Evolutionary conservation across 768 basidiomycete species (phyloP), one percentile per base, ranked within the genome.

Genomic region (Russula lepida): DNA sequence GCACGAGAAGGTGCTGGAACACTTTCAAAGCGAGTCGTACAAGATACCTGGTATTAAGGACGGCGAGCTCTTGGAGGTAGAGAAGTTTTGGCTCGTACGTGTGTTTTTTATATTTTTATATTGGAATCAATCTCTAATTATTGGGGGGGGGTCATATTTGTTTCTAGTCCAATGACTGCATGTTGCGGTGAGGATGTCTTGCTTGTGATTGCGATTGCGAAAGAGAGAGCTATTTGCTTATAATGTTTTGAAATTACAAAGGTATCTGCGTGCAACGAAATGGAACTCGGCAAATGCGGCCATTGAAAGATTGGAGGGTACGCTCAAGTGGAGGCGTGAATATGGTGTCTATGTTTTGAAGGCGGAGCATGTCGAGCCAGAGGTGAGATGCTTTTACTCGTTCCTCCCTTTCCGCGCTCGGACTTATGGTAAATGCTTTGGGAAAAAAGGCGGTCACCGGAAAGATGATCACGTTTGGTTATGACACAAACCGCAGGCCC

Each of bases 391-490:
- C 41, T 11, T 41, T 4, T 12, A 35, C 35, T 35, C 35, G 35
- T 8, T 21, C 41, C n/a, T 8, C 4, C 19, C 6, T 41, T 17
- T 39, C 15, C 5, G 32, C 32, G 3, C 6, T 41, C 7, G 7
- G 39, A 15, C 21, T 17, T 35, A 48, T 19, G 6, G 15, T 15
- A 23, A 41, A 27, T 43, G 1, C 11, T 30, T 54, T 30, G 35
- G 27, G 25, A 11, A 43, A 43, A n/a, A 39, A 88, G 87, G 85
- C 83, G 1, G 73, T 87, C 51, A 95, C 92, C 4, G 93, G 93
- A 33, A 95, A 95, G 73, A 79, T 84, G 70, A 75, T 93, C 52
- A 64, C 85, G 19, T 89, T 87, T 66, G 93, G 92, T 5, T 92
- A 81, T 69, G 91, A 93, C 70, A 71, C 73, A 7, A 72, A 72